Percentiles rank a stretch among this genome's conserved stretches.
Conservation (phyloP, 495 filamentous ascomycete species). For the Aspergillus wentii region DNA sequence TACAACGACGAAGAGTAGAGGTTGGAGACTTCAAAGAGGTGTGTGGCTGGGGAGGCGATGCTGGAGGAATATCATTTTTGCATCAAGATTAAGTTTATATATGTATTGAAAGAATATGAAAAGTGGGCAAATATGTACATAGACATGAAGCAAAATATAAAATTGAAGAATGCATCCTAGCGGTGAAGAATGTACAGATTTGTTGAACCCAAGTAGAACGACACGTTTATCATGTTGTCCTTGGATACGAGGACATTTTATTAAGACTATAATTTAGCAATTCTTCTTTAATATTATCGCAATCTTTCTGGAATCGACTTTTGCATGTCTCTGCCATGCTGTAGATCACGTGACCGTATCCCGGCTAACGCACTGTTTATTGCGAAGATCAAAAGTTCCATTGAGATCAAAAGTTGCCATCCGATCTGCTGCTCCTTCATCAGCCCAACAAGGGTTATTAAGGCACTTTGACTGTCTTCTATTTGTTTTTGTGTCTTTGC, state of each 20-base stretch:
- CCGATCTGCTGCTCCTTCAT: background rate
- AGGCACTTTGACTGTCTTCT: background rate
- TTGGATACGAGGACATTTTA: no score
- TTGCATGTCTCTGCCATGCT: no score
- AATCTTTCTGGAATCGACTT: no score
- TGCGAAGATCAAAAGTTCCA: conserved; percentile 20
- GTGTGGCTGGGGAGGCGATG: conserved; percentile 24
- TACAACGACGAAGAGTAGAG: conserved; percentile 22
- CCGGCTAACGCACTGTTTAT: conserved; percentile 21
- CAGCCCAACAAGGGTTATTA: background rate
- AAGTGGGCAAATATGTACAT: no score
- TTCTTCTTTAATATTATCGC: no score
- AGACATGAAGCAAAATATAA: no score
- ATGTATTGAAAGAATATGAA: no score
- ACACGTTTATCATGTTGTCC: no score
- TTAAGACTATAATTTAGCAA: no score
- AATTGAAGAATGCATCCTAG: no score
- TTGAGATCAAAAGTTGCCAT: background rate
- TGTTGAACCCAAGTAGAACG: no score
- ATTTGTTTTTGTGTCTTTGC: background rate
- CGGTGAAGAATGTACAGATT: no score
- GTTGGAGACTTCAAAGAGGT: conserved; percentile 28
- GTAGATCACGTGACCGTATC: conserved; percentile 16
- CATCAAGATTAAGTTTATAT: conserved; percentile 19
- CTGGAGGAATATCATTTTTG: conserved; percentile 23